Conservation (phyloP, 139 green algal genomes). For the Asterochloris sp. region DNA sequence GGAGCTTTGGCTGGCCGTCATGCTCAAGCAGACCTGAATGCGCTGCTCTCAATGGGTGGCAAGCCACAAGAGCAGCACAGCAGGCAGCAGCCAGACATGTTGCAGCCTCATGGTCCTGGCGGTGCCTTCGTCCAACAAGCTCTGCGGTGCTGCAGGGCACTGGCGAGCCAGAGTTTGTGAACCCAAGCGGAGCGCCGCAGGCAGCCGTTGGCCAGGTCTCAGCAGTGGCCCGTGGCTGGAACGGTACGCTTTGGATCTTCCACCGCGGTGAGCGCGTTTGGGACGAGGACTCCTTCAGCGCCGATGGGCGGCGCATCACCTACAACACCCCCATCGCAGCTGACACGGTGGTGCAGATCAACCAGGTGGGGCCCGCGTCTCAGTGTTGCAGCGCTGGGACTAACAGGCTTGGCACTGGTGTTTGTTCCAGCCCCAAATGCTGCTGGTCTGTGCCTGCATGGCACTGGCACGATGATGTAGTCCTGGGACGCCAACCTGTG, state of each 20-base stretch:
- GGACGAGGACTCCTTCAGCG: slow-evolving; percentile 38
- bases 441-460: neutral
- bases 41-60: no score
- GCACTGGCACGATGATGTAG: slow-evolving; percentile 18
- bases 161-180: no score
- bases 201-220: slow-evolving; percentile 24
- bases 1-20: no score
- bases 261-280: slow-evolving; percentile 56
- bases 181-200: no score
- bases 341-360: slow-evolving; percentile 47
- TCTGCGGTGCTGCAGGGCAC: no score
- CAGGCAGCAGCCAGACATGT: no score
- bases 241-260: slow-evolving; percentile 68
- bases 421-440: neutral
- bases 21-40: no score
- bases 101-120: no score
- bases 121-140: no score
- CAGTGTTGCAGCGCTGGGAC: no score
- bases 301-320: slow-evolving; percentile 19
- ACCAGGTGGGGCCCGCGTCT: slow-evolving; percentile 21
- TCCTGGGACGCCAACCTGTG: slow-evolving; percentile 52
- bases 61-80: no score
- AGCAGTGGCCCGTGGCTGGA: slow-evolving; percentile 29
- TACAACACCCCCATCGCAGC: slow-evolving; percentile 36
- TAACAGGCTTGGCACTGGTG: no score